Evolutionary conservation across 1,139 yeast species (phyloP), one percentile per base, ranked within the genome.

Genomic region (Magnusiomyces suaveolens): DNA sequence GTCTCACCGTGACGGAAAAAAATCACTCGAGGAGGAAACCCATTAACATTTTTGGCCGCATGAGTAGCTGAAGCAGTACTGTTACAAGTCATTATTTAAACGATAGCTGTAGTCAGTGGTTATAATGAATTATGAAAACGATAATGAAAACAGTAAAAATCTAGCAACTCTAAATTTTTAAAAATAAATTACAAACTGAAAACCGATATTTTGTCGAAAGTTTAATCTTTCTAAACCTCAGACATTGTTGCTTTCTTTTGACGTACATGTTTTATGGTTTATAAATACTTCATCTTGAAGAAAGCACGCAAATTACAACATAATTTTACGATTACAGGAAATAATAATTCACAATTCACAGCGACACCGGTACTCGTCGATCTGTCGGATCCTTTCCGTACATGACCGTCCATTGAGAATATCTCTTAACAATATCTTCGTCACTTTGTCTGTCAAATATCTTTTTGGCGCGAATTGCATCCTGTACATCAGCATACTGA

Each of bases 1-100:
- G 97, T 90, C 72, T 90, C 96, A 41, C 95, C 88, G 64, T 84
- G 90, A 63, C 96, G 90, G 52, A 87, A 81, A 62, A 87, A 81
- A 39, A 87, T 80, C 46, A 87, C 82, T 70, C 95, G 77, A 21
- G 95, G 95, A 24, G 87, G 77, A 23, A 43, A 18, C 18, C 48
- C 26, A 20, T 26, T 18, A 24, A 10, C 18, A 26, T 50, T 29
- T 3, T 43, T 36, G n/a, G 52, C 43, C 24, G 46, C 26, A 12
- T 4, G 33, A 39, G 4, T 20, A 6, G 6, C 33, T 6, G 33
- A 6, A 29, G 33, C 12, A 6, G 33, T 6, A 29, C 33, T 29
- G n/a, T n/a, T n/a, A n/a, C n/a, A n/a, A n/a, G n/a, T n/a, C n/a
- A n/a, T n/a, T n/a, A n/a, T n/a, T n/a, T n/a, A n/a, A n/a, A n/a